These are phyloP conservation scores for Crithidia thermophila DNA, from an alignment of 208 protist species.

Conservation along the genomic window DNA sequence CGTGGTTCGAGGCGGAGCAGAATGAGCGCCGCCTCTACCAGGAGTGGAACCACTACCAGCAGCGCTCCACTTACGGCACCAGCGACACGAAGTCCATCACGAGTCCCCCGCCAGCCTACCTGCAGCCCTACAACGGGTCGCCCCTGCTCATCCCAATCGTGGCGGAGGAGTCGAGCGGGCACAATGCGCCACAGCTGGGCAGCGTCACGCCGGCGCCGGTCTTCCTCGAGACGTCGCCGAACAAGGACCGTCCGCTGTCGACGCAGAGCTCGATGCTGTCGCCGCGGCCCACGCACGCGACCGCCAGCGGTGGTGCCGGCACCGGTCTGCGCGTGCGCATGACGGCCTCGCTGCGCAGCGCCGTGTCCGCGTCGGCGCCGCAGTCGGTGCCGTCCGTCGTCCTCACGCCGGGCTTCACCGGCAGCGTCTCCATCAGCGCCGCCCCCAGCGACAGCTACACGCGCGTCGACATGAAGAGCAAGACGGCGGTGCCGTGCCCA, in stretches of 20 bases:
- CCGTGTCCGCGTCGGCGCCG: background rate
- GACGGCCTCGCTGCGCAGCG: constrained; percentile 1
- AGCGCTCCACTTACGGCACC: constrained; percentile 7
- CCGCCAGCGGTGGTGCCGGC: no score
- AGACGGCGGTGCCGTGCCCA: constrained; percentile 29
- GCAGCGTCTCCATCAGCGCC: constrained; percentile 4
- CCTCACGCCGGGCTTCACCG: background rate
- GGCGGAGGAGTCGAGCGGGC: background rate
- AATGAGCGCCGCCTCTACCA: constrained; percentile 29
- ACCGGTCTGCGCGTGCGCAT: constrained; percentile 22
- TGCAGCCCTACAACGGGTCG: background rate
- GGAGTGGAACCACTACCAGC: constrained; percentile 13
- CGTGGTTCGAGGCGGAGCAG: constrained; percentile 36
- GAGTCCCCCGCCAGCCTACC: background rate
- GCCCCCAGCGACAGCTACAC: constrained; percentile 18
- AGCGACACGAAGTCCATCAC: constrained; percentile 19
- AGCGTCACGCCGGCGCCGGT: background rate
- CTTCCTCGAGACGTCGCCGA: background rate
- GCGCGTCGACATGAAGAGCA: constrained; percentile 22
- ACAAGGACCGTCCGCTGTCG: background rate
- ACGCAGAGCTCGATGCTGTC: background rate
- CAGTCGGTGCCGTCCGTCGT: background rate
- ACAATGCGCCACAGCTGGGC: background rate
- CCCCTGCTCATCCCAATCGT: background rate
- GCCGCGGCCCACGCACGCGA: constrained; percentile 1